Percentiles rank a stretch among this genome's conserved stretches.
Conservation (phyloP, 139 green algal species). For the Mychonastes homosphaera region DNA sequence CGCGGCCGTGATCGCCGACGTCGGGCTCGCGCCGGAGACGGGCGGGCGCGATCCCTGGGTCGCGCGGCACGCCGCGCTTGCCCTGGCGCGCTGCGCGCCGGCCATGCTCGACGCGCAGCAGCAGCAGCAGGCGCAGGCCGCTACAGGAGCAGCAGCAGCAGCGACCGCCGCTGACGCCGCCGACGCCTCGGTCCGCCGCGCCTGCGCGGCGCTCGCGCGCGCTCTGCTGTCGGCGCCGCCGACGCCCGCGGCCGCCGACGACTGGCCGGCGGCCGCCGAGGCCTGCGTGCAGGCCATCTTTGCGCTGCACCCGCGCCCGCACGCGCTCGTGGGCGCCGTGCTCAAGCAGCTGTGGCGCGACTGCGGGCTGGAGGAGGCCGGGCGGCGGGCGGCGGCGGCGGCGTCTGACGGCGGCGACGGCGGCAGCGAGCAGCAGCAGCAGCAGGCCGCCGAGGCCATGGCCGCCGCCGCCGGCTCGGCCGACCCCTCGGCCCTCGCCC, state of each 20-base stretch:
- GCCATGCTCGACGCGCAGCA: constrained; percentile 5
- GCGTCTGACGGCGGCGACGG: background rate
- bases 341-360: constrained; percentile 32
- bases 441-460: background rate
- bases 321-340: constrained; percentile 35
- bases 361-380: constrained; percentile 9
- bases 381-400: background rate
- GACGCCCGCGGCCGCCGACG: background rate
- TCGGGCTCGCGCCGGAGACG: too few species aligned
- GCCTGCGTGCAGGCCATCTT: constrained; percentile 67
- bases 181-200: background rate
- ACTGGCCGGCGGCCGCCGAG: constrained; percentile 64
- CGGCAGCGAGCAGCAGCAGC: background rate
- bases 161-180: background rate
- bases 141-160: constrained; percentile 4
- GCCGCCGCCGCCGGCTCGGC: background rate
- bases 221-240: constrained; percentile 5
- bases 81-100: constrained; percentile 22
- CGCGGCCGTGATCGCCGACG: too few species aligned
- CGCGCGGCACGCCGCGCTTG: constrained; percentile 40
- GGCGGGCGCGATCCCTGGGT: constrained; percentile 50
- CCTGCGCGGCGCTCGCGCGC: background rate
- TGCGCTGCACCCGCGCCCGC: constrained; percentile 59
- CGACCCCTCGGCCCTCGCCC: constrained; percentile 22
- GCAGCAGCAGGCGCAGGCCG: background rate